These are phyloP conservation scores for Aspergillus sclerotiicarbonarius DNA, from an alignment of 495 filamentous ascomycete genomes.

Conservation along the genomic window DNA sequence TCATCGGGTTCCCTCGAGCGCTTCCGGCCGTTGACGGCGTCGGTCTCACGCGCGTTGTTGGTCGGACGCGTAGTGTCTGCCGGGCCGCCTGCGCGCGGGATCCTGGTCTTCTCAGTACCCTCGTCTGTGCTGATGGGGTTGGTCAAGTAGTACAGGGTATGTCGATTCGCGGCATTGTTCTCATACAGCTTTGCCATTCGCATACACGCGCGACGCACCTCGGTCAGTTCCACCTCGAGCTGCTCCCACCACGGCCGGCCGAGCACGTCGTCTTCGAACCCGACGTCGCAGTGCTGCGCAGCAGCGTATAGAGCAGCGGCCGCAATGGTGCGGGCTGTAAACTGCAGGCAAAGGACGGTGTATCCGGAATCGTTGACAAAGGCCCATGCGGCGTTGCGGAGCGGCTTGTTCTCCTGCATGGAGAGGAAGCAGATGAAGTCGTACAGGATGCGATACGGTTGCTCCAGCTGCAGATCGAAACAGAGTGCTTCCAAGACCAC, in stretches of 20 bases:
- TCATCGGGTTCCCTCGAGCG: slow-evolving; percentile 47
- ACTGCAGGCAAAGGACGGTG: slow-evolving; percentile 81
- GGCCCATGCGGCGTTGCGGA: slow-evolving; percentile 84
- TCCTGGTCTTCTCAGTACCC: slow-evolving; percentile 33
- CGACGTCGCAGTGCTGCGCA: slow-evolving; percentile 62
- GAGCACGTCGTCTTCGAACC: slow-evolving; percentile 67
- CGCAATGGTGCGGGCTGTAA: slow-evolving; percentile 73
- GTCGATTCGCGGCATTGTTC: slow-evolving; percentile 55
- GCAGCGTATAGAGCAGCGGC: slow-evolving; percentile 85
- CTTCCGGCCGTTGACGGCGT: slow-evolving; percentile 34
- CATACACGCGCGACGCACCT: slow-evolving; percentile 64
- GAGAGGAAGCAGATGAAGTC: slow-evolving; percentile 69
- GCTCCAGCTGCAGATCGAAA: slow-evolving; percentile 87
- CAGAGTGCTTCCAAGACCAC: slow-evolving; percentile 85
- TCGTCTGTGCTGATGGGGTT: slow-evolving; percentile 31
- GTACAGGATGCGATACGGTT: slow-evolving; percentile 78
- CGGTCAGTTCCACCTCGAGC: slow-evolving; percentile 58
- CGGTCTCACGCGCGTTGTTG: slow-evolving; percentile 14
- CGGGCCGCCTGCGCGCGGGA: slow-evolving; percentile 28
- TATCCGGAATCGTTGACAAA: slow-evolving; percentile 88
- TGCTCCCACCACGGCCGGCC: slow-evolving; percentile 88
- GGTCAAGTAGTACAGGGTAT: slow-evolving; percentile 44
- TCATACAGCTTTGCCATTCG: slow-evolving; percentile 75
- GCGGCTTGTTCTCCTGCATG: slow-evolving; percentile 65
- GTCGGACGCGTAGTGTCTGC: slow-evolving; percentile 15